Conservation (phyloP, 1,284 basidiomycete genomes). For the Sanguinoderma infundibulare region DNA sequence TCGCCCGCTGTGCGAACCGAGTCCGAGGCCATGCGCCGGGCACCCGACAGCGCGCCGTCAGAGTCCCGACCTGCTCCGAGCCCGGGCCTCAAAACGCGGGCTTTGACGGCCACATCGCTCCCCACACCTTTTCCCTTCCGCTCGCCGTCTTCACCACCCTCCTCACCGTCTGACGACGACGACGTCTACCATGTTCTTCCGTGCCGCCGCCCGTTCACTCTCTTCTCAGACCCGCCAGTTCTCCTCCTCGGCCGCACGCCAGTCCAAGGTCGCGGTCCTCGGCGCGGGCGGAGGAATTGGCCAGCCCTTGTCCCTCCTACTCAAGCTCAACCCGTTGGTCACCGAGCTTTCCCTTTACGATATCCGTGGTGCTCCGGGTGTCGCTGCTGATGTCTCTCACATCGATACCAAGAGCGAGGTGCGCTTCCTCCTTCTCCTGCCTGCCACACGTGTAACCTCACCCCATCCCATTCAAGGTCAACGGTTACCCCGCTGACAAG, state of each 20-base stretch:
- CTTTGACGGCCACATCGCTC: neutral
- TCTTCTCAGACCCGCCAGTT: constrained; percentile 65
- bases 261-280: constrained; percentile 87
- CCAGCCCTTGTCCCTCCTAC: constrained; percentile 87
- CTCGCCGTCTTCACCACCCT: constrained; percentile 8
- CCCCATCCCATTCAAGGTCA: constrained; percentile 53
- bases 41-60: neutral
- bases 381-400: constrained; percentile 93
- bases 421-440: constrained; percentile 27
- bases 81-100: constrained; percentile 17
- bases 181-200: constrained; percentile 54
- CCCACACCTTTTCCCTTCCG: constrained; percentile 15
- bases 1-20: neutral
- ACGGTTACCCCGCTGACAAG: constrained; percentile 82
- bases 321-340: constrained; percentile 87
- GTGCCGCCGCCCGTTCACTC: constrained; percentile 54
- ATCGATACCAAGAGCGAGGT: constrained; percentile 91
- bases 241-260: constrained; percentile 76
- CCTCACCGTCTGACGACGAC: constrained; percentile 10
- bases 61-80: constrained; percentile 28
- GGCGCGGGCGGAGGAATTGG: constrained; percentile 94
- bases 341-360: constrained; percentile 84
- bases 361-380: constrained; percentile 91
- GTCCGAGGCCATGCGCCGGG: neutral
- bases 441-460: constrained; percentile 12